Base-by-base conservation (phyloP, 352 stramenopile genomes). In the Globisporangium carolinianum region DNA sequence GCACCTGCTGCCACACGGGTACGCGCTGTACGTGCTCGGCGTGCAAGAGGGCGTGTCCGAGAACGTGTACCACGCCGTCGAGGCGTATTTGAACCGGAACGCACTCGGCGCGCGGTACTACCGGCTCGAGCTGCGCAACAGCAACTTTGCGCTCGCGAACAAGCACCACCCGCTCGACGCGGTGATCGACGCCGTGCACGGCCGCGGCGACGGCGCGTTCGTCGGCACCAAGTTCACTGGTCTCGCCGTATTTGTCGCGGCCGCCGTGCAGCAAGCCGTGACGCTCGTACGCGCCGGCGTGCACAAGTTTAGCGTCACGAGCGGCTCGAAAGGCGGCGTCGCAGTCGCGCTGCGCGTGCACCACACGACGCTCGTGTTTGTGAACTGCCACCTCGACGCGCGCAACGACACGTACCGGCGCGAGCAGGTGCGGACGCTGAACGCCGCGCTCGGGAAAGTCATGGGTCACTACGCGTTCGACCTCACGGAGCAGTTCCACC, bases 1-100 rank as follows among this genome's bases (percentile, higher is more conserved):
- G 56, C 69, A 86, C 43, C 86, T 94, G 46, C 50, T 94, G 9
- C 86, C 86, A 1, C 74, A 86, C 32, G 86, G 81, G 1, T 96
- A 94, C 57, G 76, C 94, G 24, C 46, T 96, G n/a, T 96, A 96
- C 62, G 75, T 94, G 24, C 66, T 96, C 6, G 84, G 84, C 36
- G 63, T 95, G 12, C 86, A 96, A 56, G 86, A 96, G 60, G 82
- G 81, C n/a, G 76, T 92, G 24, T 90, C 77, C 6, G 85, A 96
- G 65, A 86, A 86, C 58, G 69, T 91, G 14, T 94, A 94, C 67
- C 81, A 92, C 67, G 79, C 80, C 11, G 71, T 94, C 17, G 79
- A 76, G 48, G 76, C 76, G 58, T 90, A 89, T 60, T 54, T 91
- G 48, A 91, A 93, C 57, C 79, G 76, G 18, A 93, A 93, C 54